A percentile compares a stretch with the other conserved stretches of the same genome.
Conservation (phyloP, 805 yeast species). For the Candida ulmi region DNA sequence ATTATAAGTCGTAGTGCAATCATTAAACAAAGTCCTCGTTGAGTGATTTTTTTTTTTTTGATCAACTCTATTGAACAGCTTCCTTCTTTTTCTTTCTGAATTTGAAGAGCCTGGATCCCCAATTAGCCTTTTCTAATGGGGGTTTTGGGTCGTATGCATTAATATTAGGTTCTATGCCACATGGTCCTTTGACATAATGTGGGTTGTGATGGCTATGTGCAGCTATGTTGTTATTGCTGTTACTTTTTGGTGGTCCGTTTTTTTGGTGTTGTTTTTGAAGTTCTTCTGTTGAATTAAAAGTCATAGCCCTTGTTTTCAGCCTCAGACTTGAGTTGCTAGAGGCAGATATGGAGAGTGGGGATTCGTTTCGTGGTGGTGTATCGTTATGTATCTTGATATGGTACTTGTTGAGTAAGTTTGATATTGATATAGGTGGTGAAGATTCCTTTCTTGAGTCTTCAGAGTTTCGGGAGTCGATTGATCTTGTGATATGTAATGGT, state of each 20-base stretch:
- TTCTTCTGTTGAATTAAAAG: background rate
- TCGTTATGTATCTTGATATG: constrained; percentile 7
- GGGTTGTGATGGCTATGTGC: constrained; percentile 1
- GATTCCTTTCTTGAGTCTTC: constrained; percentile 1
- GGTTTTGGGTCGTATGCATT: constrained; percentile 12
- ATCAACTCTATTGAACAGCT: too few species aligned
- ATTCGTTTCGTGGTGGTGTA: background rate
- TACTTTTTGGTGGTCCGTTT: background rate
- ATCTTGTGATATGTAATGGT: background rate
- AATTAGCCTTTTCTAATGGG: constrained; percentile 5
- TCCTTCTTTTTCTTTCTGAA: constrained; percentile 7
- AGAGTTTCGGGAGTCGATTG: background rate
- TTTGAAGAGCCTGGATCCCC: constrained; percentile 8
- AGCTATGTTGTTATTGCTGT: background rate
- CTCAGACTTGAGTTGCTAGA: background rate
- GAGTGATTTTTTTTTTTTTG: too few species aligned
- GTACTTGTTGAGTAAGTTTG: constrained; percentile 14
- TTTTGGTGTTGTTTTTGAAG: too few species aligned
- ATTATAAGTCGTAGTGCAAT: too few species aligned
- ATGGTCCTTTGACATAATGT: constrained; percentile 11
- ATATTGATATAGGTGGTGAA: constrained; percentile 6
- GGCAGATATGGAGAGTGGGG: background rate
- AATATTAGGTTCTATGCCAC: constrained; percentile 11
- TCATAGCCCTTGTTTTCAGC: background rate
- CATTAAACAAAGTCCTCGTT: too few species aligned